These are phyloP conservation scores for Silene noctiflora DNA, from an alignment of 179 eudicot species.

Conservation along the genomic window DNA sequence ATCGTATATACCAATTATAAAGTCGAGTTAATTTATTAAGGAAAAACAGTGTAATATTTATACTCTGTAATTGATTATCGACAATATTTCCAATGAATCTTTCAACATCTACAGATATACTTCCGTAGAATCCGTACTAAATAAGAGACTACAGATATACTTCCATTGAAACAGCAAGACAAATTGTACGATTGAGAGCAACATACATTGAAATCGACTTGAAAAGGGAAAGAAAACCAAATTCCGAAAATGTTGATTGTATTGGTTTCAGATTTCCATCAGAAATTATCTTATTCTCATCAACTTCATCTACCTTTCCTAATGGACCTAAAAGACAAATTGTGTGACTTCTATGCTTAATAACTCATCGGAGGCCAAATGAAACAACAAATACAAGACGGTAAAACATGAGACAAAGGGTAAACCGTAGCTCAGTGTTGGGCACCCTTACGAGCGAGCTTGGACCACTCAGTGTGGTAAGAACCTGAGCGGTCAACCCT, in stretches of 20 bases:
- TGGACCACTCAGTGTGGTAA: slow-evolving; percentile 50
- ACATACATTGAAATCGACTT: neutral
- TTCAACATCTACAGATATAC: no score
- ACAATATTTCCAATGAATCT: no score
- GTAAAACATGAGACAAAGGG: slow-evolving; percentile 2
- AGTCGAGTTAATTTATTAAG: no score
- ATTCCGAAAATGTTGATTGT: slow-evolving; percentile 18
- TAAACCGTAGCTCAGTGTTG: slow-evolving; percentile 23
- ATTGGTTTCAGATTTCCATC: slow-evolving; percentile 16
- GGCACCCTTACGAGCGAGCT: slow-evolving; percentile 41
- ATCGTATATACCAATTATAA: no score
- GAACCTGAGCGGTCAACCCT: slow-evolving; percentile 43
- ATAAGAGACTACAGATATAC: no score
- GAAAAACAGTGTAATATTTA: no score
- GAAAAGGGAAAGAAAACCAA: slow-evolving; percentile 1
- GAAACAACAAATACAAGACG: slow-evolving; percentile 25
- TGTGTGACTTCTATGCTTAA: slow-evolving; percentile 26
- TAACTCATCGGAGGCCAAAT: slow-evolving; percentile 22
- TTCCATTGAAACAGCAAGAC: slow-evolving; percentile 1
- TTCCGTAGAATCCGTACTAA: no score
- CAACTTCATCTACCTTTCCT: slow-evolving; percentile 17
- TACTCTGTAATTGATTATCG: no score
- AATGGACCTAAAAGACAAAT: slow-evolving; percentile 26
- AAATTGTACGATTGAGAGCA: neutral
- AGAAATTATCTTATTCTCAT: slow-evolving; percentile 26